phyloP scores from a whole-genome alignment of 352 stramenopile genomes.

The Achlya hypogyna region DNA sequence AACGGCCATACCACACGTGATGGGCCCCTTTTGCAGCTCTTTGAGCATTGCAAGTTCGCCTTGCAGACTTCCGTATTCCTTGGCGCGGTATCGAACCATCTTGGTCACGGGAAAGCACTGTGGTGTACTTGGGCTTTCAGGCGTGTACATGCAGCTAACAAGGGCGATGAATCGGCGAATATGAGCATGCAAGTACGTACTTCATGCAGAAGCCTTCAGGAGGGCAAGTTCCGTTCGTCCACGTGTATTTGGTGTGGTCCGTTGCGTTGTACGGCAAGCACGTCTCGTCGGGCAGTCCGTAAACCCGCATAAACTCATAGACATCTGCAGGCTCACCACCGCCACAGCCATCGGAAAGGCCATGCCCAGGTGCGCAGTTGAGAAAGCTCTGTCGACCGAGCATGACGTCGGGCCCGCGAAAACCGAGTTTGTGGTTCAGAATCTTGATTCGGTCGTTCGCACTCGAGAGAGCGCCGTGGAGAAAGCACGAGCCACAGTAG shows the following conservation, averaged over 20 bases:
- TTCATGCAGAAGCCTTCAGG: slow-evolving; percentile 78
- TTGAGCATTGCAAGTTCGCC: slow-evolving; percentile 24
- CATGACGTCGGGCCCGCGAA: slow-evolving; percentile 63
- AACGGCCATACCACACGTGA: slow-evolving; percentile 21
- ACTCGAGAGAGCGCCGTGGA: slow-evolving; percentile 61
- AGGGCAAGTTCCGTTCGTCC: slow-evolving; percentile 61
- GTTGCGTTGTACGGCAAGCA: slow-evolving; percentile 76
- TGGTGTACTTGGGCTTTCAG: background rate
- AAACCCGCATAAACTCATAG: slow-evolving; percentile 72
- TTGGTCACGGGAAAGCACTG: slow-evolving; percentile 22
- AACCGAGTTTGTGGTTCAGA: slow-evolving; percentile 45
- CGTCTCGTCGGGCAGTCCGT: slow-evolving; percentile 67
- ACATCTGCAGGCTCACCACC: slow-evolving; percentile 62
- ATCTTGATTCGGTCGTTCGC: slow-evolving; percentile 82
- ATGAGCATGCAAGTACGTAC: slow-evolving; percentile 28
- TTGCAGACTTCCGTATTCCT: slow-evolving; percentile 31
- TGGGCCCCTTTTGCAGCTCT: slow-evolving; percentile 20
- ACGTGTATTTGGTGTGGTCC: slow-evolving; percentile 61
- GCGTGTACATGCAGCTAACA: slow-evolving; percentile 23
- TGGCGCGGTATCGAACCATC: slow-evolving; percentile 53
- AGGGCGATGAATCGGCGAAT: slow-evolving; percentile 6
- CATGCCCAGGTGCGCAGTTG: slow-evolving; percentile 68
- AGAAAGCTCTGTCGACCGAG: slow-evolving; percentile 71
- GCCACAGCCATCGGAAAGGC: slow-evolving; percentile 49
- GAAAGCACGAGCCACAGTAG: slow-evolving; percentile 83